A percentile compares a stretch with the other conserved stretches of the same genome.
phyloP scores from a whole-genome alignment of 306 rosid species.

The Fragaria vesca region DNA sequence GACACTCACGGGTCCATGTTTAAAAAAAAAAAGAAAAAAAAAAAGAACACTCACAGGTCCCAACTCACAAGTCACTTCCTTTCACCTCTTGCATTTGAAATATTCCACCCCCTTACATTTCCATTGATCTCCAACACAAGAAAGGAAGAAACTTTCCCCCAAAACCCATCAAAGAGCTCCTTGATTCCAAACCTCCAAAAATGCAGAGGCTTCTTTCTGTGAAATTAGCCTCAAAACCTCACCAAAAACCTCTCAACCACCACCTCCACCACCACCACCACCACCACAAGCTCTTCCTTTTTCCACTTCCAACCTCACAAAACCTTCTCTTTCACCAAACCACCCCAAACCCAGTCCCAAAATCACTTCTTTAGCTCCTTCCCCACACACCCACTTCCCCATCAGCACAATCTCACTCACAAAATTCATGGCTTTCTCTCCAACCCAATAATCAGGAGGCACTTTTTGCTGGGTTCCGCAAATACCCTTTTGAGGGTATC shows the following conservation, averaged over 20 bases:
- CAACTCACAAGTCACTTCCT: too few relatives aligned
- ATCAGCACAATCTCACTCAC: conserved; percentile 27
- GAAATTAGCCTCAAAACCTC: conserved; percentile 29
- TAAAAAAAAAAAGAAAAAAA: too few relatives aligned
- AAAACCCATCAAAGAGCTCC: neutral
- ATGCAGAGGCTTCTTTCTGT: conserved; percentile 54
- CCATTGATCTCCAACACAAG: neutral
- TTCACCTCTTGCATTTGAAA: too few relatives aligned
- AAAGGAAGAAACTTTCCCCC: neutral
- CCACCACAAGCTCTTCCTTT: conserved; percentile 26
- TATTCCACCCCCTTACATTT: neutral
- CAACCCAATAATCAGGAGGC: conserved; percentile 30
- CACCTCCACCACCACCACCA: conserved; percentile 9
- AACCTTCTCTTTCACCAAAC: conserved; percentile 33
- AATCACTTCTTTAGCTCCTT: conserved; percentile 32
- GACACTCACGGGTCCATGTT: too few relatives aligned
- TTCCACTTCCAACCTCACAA: conserved; percentile 26
- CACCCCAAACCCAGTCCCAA: conserved; percentile 24
- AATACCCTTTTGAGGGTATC: conserved; percentile 34
- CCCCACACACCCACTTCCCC: conserved; percentile 24
- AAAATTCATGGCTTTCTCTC: conserved; percentile 41
- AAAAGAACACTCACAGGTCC: too few relatives aligned
- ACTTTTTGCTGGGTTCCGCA: conserved; percentile 31
- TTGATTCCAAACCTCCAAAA: conserved; percentile 1
- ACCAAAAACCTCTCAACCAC: conserved; percentile 28